Conservation (phyloP, 2,329 filamentous ascomycete genomes). For the Penicillium sp. region DNA sequence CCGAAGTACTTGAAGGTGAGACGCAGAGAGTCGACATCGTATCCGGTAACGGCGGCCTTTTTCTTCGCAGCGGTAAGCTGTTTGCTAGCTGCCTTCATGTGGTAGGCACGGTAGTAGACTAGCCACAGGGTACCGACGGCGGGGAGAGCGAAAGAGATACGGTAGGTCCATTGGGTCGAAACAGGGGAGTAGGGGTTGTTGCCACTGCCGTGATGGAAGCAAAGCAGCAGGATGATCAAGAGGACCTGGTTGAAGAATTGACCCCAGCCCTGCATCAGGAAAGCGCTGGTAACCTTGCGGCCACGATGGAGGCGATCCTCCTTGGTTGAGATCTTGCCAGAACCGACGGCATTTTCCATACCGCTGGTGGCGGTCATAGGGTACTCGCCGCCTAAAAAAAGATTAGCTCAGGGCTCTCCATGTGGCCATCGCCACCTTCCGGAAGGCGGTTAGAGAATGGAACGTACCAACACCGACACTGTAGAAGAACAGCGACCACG, state of each 20-base stretch:
- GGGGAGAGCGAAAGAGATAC: constrained; percentile 88
- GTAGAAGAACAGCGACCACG: constrained; percentile 93
- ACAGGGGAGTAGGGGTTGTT: constrained; percentile 76
- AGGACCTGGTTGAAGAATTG: constrained; percentile 93
- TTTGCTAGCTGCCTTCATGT: constrained; percentile 87
- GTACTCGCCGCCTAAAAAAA: constrained; percentile 80
- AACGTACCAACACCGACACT: constrained; percentile 60
- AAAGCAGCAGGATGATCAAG: constrained; percentile 81
- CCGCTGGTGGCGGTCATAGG: constrained; percentile 95
- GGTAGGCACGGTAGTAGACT: constrained; percentile 92
- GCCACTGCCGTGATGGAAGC: constrained; percentile 81
- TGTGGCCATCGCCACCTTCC: not conserved
- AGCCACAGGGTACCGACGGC: constrained; percentile 92
- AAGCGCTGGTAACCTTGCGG: constrained; percentile 92
- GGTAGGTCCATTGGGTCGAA: constrained; percentile 88
- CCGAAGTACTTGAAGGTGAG: constrained; percentile 83
- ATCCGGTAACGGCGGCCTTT: constrained; percentile 85
- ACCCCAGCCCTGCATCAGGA: constrained; percentile 98
- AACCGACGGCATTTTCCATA: constrained; percentile 87
- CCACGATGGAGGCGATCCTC: constrained; percentile 95
- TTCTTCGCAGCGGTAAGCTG: constrained; percentile 82
- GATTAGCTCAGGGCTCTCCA: not conserved
- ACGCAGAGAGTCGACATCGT: constrained; percentile 82
- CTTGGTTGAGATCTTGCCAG: constrained; percentile 84
- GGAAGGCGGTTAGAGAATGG: not conserved